Evolutionary conservation across 257 asterid genomes (phyloP), one percentile per base, ranked within the genome.

Genomic region (Gentiana macrophylla): DNA sequence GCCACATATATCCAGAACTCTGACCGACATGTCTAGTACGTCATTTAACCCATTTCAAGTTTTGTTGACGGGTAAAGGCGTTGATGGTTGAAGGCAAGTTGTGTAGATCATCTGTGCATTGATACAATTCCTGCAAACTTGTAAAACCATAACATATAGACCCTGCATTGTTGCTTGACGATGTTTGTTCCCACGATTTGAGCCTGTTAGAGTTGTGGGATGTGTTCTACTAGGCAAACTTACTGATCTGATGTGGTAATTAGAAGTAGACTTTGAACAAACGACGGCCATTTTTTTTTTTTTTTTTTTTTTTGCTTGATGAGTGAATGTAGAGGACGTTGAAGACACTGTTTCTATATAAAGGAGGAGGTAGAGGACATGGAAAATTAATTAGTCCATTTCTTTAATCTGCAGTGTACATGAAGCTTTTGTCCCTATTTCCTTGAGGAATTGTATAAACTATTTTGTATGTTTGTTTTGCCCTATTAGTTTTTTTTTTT

Each of bases 161-260:
- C 58, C 54, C 66, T 35, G 73, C 15, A 33, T 62, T 6, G 8
- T 56, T 8, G 44, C 56, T 3, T 4, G 7, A 4, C 11, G 57
- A 15, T 11, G 66, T 53, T 37, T 4, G 11, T 54, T 60, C 34
- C 51, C 33, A 32, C 38, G 56, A 38, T 37, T 50, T 63, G 41
- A 66, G 45, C 49, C 60, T 61, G 37, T 37, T 67, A 70, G 59
- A 8, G 73, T 63, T 12, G 71, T 49, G 12, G 80, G 77, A 56
- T 70, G 80, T 55, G 77, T 66, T 56, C 76, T 57, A 63, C 63
- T 46, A 13, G 74, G 77, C 57, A 67, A 63, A 70, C 77, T 70
- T 45, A 67, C 67, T 59, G 77, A 74, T 49, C 69, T 50, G 54
- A 70, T 60, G 48, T 46, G 56, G 45, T 38, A 38, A 38, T 38